These are phyloP conservation scores for Herpetospermum pedunculosum DNA, from an alignment of 306 rosid species.

Conservation along the genomic window DNA sequence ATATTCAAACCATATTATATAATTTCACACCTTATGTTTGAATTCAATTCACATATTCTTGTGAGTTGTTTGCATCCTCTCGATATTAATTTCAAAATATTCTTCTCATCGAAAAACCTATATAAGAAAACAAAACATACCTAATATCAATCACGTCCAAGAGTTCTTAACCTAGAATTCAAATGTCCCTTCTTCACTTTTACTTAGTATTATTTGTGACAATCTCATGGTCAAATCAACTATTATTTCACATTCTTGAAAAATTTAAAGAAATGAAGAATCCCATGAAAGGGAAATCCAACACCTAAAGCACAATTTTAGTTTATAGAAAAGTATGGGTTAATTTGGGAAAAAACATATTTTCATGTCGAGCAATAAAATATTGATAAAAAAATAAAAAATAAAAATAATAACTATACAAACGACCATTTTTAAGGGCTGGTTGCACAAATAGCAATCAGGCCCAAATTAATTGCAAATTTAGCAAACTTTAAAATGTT, in stretches of 20 bases:
- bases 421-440: no score
- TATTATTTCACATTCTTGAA: background rate
- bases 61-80: background rate
- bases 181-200: background rate
- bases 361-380: no score
- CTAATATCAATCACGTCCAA: background rate
- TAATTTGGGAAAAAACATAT: no score
- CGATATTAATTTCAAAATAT: background rate
- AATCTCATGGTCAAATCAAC: background rate
- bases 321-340: no score
- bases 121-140: background rate
- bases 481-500: no score
- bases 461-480: no score
- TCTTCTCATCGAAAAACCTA: background rate
- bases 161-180: background rate
- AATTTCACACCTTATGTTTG: background rate
- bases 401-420: no score
- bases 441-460: no score
- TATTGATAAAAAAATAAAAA: no score
- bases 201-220: background rate
- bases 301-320: constrained; percentile 10
- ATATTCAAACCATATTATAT: background rate
- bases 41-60: background rate
- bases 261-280: constrained; percentile 3
- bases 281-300: constrained; percentile 16